Evolutionary conservation across 2,329 filamentous ascomycete genomes (phyloP).

Genomic region (Thelonectria blattea): DNA sequence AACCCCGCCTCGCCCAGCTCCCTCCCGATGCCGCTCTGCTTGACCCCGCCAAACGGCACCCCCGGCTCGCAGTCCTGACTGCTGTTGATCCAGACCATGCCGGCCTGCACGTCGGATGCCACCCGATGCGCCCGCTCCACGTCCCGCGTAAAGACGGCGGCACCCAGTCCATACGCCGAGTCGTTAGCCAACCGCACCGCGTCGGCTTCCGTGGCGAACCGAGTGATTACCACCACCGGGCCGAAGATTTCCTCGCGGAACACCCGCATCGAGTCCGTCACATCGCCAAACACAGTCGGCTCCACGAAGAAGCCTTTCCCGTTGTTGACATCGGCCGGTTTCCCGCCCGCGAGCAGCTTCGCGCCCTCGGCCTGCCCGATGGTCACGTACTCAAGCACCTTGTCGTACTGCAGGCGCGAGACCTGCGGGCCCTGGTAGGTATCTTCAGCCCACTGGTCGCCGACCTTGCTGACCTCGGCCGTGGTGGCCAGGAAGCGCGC

Average conservation of each 20-base stretch:
- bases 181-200: conserved; percentile 75
- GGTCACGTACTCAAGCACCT: conserved; percentile 68
- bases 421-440: conserved; percentile 54
- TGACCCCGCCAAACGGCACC: conserved; percentile 37
- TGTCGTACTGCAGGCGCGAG: conserved; percentile 69
- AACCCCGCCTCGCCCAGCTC: conserved; percentile 37
- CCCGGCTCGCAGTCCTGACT: conserved; percentile 37
- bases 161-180: conserved; percentile 78
- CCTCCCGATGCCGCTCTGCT: conserved; percentile 38
- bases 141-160: conserved; percentile 79
- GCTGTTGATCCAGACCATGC: conserved; percentile 61
- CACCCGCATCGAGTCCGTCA: conserved; percentile 73
- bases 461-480: conserved; percentile 50
- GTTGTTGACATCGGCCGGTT: conserved; percentile 57
- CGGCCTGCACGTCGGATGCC: conserved; percentile 74
- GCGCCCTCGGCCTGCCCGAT: conserved; percentile 40
- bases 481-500: conserved; percentile 77
- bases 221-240: conserved; percentile 79
- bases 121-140: conserved; percentile 81
- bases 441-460: conserved; percentile 40
- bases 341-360: conserved; percentile 43
- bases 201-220: conserved; percentile 81
- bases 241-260: conserved; percentile 91
- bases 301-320: conserved; percentile 82
- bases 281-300: conserved; percentile 84